Percentiles rank a stretch among this genome's conserved stretches.
phyloP scores from a whole-genome alignment of 2,329 filamentous ascomycete genomes.

The Neopestalotiopsis rosae region DNA sequence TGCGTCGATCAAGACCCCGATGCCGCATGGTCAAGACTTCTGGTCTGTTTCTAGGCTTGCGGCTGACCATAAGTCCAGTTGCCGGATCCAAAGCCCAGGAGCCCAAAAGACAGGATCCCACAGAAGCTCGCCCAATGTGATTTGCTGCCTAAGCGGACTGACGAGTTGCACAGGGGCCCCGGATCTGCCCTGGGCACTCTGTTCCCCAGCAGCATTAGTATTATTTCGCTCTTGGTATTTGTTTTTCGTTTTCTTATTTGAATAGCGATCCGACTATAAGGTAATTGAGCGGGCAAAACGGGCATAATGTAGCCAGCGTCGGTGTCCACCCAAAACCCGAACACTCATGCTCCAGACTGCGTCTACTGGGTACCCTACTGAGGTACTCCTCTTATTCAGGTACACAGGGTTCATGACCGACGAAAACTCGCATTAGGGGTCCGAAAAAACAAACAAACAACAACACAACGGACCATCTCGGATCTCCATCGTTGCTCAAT shows the following conservation, averaged over 20 bases:
- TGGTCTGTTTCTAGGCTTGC: background rate
- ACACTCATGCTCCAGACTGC: background rate
- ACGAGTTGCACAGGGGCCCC: background rate
- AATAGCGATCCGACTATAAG: background rate
- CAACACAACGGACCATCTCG: background rate
- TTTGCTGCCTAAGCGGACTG: background rate
- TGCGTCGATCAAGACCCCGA: constrained; percentile 3
- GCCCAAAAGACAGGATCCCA: background rate
- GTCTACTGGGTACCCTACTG: background rate
- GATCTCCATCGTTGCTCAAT: background rate
- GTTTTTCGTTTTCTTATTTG: background rate
- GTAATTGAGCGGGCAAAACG: background rate
- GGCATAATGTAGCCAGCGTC: background rate
- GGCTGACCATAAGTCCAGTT: background rate
- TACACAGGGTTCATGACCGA: background rate
- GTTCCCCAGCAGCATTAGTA: too few species aligned
- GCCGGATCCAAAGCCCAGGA: background rate
- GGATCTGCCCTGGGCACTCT: background rate
- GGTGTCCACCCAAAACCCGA: constrained; percentile 13
- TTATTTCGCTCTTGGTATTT: too few species aligned
- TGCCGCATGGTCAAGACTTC: background rate
- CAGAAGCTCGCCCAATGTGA: background rate
- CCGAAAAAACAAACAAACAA: background rate
- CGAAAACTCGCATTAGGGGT: background rate
- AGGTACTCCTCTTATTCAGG: background rate